Base-by-base conservation (phyloP, 345 rosid species). In the Laguncularia racemosa region DNA sequence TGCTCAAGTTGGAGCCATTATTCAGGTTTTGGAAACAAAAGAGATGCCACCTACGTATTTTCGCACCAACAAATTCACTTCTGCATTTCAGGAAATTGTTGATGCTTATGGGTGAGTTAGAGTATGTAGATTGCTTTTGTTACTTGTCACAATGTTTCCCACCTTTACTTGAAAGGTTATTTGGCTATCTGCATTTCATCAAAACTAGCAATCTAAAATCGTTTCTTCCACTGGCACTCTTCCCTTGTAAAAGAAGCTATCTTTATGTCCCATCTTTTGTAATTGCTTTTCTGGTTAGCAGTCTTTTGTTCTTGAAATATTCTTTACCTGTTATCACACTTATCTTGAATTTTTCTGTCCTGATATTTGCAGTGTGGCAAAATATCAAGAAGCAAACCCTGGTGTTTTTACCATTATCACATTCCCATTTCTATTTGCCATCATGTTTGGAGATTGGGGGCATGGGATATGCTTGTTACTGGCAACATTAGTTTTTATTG, bases 361-460 rank as follows among this genome's bases (percentile, higher is more conserved):
- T 45, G 68, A 58, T 53, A 13, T 57, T 71, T 82, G 78, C 85
- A 93, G 99, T 68, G 85, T 93, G 78, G 95, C 97, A 17, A 84
- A 56, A 78, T 89, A 89, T 71, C 96, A 89, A 68, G 97, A 89
- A 74, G 96, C 89, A 60, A 93, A 93, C 74, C 99, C 99, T n/a
- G 90, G 77, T 64, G 88, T 93, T 67, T 85, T 26, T 72, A 93
- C 99, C n/a, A 68, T 95, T 45, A 69, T 88, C 63, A 90, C 97
- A 59, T 95, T 95, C 64, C 97, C 99, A 33, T 95, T 95, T 72
- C 95, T 95, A 55, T 93, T 93, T 61, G 99, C 99, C 46, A 90
- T 89, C 71, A 93, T 93, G 99, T 89, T 93, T 78, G 99, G 99
- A 69, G 99, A 93, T 62, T 93, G 97, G 99, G 99, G 99, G 2